Conservation (phyloP, 345 rosid species). For the Citrus hindsii region DNA sequence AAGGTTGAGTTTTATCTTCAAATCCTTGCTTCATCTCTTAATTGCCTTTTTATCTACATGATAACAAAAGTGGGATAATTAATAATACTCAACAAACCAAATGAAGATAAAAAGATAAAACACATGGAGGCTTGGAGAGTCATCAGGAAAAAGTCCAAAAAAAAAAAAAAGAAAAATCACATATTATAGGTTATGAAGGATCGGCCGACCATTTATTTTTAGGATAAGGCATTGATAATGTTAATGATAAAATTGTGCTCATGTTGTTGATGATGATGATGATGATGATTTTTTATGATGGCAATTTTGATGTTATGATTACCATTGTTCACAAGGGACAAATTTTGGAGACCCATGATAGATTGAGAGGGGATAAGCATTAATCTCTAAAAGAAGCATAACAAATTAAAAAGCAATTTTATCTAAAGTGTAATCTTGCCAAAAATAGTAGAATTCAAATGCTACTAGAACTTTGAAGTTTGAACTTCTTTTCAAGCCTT, state of each 20-base stretch:
- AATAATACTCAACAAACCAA: background rate
- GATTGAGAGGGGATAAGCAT: background rate
- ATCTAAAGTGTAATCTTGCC: background rate
- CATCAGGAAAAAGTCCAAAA: background rate
- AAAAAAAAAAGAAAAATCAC: background rate
- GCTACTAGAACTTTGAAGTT: background rate
- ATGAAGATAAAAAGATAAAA: conserved; percentile 18
- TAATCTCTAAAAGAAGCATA: background rate
- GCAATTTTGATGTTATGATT: background rate
- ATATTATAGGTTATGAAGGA: background rate
- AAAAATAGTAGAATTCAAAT: conserved; percentile 6
- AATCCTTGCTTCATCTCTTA: background rate
- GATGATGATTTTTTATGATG: background rate
- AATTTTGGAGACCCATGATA: background rate
- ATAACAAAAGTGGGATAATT: background rate
- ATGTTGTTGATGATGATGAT: background rate
- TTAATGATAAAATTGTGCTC: background rate
- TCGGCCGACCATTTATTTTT: background rate
- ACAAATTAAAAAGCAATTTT: background rate
- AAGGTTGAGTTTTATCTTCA: conserved; percentile 13
- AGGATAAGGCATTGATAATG: conserved; percentile 2
- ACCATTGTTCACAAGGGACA: background rate
- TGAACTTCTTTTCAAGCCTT: background rate
- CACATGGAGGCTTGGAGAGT: conserved; percentile 18
- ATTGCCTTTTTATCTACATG: conserved; percentile 2